Evolutionary conservation across 257 asterid species (phyloP).

Genomic region (Salvia miltiorrhiza): DNA sequence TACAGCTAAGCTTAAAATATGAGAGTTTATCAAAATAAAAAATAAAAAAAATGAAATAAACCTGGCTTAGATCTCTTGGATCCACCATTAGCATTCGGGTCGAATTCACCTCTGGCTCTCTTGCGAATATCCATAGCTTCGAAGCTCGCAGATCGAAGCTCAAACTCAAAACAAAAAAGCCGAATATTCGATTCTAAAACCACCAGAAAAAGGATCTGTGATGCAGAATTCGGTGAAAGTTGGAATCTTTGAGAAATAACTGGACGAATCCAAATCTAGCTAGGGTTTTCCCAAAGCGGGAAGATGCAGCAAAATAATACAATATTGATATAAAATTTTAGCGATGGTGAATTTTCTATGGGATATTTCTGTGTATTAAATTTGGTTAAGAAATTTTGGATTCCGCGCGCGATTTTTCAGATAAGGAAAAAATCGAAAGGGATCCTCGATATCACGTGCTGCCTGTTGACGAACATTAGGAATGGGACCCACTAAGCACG

Average conservation of each 20-base stretch:
- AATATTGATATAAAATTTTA: neutral
- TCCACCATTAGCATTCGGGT: constrained; percentile 15
- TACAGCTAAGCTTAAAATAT: neutral
- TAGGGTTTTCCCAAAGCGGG: constrained; percentile 23
- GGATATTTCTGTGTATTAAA: constrained; percentile 15
- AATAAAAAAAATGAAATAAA: neutral
- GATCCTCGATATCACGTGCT: constrained; percentile 17
- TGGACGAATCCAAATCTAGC: neutral
- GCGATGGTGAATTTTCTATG: neutral
- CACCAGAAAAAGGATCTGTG: neutral
- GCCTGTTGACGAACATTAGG: neutral
- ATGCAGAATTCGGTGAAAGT: neutral
- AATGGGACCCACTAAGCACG: constrained; percentile 4
- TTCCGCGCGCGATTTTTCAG: constrained; percentile 22
- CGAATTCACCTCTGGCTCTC: constrained; percentile 30
- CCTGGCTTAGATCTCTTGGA: constrained; percentile 33
- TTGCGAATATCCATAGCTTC: constrained; percentile 32
- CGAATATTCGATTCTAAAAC: neutral
- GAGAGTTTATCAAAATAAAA: neutral
- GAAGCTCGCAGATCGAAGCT: constrained; percentile 16
- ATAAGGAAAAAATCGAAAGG: neutral
- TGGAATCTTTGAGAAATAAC: neutral
- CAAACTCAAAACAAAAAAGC: neutral
- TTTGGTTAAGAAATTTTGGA: constrained; percentile 17
- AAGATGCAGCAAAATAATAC: neutral